Base-by-base conservation (phyloP, 768 basidiomycete species). In the Tubosaeta brunneosetosa region DNA sequence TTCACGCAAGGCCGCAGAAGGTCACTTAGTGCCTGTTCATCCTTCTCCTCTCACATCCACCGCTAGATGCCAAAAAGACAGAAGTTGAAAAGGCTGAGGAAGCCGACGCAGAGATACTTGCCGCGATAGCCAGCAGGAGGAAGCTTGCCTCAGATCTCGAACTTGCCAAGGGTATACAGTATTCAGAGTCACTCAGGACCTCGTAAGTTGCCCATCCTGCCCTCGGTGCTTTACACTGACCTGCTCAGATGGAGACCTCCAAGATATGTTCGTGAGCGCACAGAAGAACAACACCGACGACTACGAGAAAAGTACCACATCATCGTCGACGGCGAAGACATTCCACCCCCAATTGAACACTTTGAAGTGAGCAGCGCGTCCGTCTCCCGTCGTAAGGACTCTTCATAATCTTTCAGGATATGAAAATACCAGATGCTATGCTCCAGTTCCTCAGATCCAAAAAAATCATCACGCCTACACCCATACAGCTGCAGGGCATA, bases 401-500 rank as follows among this genome's bases (percentile, higher is more conserved):
- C 44, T 29, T 56, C 36, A 53, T 59, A 44, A 51, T 54, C 36
- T 44, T 46, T 33, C 53, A 94, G 89, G 95, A 98, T 66, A 99
- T 99, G 97, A 98, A 97, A 76, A 85, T 99, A n/a, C 97, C 95
- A 7, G 80, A 80, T 37, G 78, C 86, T 3, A 83, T 98, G 41
- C 73, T 98, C 9, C 81, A 89, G 52, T 87, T 86, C 68, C 78
- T 99, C 44, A 87, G 84, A 68, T 78, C 82, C 31, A 93, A 94
- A 52, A 86, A 89, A 44, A 99, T 99, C 63, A 76, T 77, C 3
- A 76, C 74, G 34, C 97, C 97, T 0, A 94, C 97, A 3, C 97
- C 97, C 2, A 99, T 99, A 61, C 97, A 99, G 67, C 75, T 97
- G 16, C 97, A 98, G 72, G 97, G 97, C 22, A 86, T 99, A 52